Conservation (phyloP, 129 eudicot genomes). For the Kitagawia praeruptora region DNA sequence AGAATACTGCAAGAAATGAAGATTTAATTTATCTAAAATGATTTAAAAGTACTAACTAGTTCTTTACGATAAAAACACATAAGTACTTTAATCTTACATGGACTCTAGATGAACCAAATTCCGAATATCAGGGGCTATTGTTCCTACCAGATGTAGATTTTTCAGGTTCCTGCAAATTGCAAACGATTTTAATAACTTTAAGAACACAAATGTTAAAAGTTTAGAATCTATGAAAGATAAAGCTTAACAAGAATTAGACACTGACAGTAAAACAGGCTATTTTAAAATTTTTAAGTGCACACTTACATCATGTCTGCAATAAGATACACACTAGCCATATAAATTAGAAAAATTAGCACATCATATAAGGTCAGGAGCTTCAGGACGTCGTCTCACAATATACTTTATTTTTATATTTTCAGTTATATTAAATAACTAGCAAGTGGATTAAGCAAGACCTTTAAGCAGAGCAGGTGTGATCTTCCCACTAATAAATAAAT, state of each 20-base stretch:
- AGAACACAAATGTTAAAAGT: not conserved
- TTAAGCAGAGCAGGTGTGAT: no score
- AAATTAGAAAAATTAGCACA: not conserved
- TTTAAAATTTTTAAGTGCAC: not conserved
- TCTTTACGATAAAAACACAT: not conserved
- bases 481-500: no score
- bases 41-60: not conserved
- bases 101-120: conserved; percentile 52
- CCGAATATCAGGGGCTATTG: conserved; percentile 63
- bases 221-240: not conserved
- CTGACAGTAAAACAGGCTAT: not conserved
- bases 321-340: not conserved
- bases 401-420: no score
- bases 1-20: conserved; percentile 44
- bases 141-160: conserved; percentile 62
- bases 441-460: no score
- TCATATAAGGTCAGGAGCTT: not conserved
- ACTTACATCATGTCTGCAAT: not conserved
- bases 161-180: conserved; percentile 50
- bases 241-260: not conserved
- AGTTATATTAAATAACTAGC: no score
- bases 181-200: not conserved
- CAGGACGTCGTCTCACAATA: no score
- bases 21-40: not conserved
- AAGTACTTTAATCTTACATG: conserved; percentile 35